These are phyloP conservation scores for Schoenoplectus triqueter DNA, from an alignment of 202 grass and related monocot species.

Conservation along the genomic window DNA sequence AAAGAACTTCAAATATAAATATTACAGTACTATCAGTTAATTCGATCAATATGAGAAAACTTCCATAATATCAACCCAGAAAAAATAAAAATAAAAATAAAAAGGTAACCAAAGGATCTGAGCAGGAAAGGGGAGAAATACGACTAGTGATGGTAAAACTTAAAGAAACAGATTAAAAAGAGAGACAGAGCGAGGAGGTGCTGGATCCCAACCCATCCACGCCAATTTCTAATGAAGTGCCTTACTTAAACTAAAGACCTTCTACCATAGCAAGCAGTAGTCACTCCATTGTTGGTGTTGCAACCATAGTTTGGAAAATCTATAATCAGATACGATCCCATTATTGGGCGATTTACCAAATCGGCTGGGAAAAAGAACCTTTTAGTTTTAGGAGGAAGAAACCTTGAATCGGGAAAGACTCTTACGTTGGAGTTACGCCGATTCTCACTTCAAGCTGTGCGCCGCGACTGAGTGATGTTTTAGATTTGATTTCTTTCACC, in stretches of 20 bases:
- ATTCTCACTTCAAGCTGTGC: neutral
- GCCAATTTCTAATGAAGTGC: neutral
- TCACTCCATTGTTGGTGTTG: neutral
- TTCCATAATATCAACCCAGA: neutral
- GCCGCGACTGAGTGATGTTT: neutral
- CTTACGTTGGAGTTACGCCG: neutral
- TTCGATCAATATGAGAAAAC: constrained; percentile 7
- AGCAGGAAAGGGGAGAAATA: neutral
- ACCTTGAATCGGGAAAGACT: neutral
- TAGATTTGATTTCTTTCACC: constrained; percentile 9
- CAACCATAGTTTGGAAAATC: no score
- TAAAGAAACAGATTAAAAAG: neutral
- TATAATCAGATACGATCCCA: neutral
- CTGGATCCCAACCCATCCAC: neutral
- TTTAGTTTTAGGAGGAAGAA: neutral
- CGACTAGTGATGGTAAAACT: neutral
- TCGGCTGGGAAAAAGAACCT: neutral
- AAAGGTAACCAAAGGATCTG: neutral
- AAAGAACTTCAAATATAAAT: neutral
- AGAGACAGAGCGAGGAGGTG: neutral
- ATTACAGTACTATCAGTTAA: neutral
- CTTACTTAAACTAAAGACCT: neutral
- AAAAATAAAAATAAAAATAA: neutral
- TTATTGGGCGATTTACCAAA: neutral
- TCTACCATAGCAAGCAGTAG: neutral